Evolutionary conservation across 148 eudicot species (phyloP).

Genomic region (Fagopyrum esculentum): DNA sequence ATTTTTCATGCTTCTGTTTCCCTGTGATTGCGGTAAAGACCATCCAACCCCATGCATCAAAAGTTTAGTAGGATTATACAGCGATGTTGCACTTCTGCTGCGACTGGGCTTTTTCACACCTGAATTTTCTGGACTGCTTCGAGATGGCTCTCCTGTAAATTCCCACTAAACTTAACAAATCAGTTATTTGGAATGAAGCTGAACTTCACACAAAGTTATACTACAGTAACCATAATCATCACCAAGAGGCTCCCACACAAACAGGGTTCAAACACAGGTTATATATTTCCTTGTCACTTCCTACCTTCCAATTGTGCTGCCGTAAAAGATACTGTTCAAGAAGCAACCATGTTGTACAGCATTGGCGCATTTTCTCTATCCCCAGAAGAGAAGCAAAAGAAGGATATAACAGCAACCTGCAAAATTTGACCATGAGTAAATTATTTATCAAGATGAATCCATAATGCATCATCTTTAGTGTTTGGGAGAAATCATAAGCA

Average conservation of each 20-base stretch:
- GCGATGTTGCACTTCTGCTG: constrained; percentile 42
- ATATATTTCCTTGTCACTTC: background rate
- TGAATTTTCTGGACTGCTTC: constrained; percentile 33
- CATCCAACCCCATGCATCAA: constrained; percentile 87
- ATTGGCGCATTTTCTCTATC: constrained; percentile 87
- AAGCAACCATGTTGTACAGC: constrained; percentile 96
- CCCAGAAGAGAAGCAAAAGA: constrained; percentile 92
- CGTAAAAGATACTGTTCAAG: constrained; percentile 82
- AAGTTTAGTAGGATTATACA: constrained; percentile 53
- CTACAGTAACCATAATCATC: background rate
- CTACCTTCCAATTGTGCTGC: constrained; percentile 82
- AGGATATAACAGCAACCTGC: constrained; percentile 86
- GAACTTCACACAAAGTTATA: constrained; percentile 2
- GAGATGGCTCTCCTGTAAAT: constrained; percentile 59
- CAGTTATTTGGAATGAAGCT: constrained; percentile 16
- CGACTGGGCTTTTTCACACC: constrained; percentile 29
- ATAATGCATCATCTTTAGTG: background rate
- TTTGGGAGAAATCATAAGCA: background rate
- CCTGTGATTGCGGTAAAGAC: constrained; percentile 87
- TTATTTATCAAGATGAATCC: background rate
- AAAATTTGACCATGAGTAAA: constrained; percentile 7
- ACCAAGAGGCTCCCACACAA: background rate
- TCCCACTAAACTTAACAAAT: constrained; percentile 66
- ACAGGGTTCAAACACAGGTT: background rate
- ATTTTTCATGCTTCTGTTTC: constrained; percentile 40